Evolutionary conservation across 768 basidiomycete species (phyloP), one percentile per base, ranked within the genome.

Genomic region (Tephrocybe rancida): DNA sequence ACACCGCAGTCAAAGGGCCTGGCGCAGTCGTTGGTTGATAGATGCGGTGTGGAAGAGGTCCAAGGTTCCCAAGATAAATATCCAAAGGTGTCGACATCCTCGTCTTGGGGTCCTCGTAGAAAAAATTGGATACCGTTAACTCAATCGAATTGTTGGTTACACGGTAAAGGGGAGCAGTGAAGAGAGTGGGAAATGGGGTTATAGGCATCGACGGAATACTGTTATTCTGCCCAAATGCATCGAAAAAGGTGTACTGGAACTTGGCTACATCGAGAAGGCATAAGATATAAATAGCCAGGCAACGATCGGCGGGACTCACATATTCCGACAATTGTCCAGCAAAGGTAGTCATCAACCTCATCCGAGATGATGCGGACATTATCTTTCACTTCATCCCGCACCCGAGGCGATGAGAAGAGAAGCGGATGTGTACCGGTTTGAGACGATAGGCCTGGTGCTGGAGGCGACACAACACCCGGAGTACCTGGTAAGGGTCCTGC

Each of bases 281-380:
- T 50, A 26, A 34, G 50, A 46, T 3, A 52, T 55, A 25, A 43
- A 10, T 43, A 24, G 44, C 46, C 16, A 50, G 47, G 43, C 6
- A 19, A 46, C 25, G 44, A 42, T 24, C 44, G 50, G 54, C 44
- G 54, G 19, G 37, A 75, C 89, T 70, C 72, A 95, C 95, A 92
- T 48, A 96, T 95, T 34, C 95, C 92, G 59, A 94, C 92, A 61
- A 97, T 95, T 11, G 92, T 93, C 95, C 95, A 97, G 64, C 91
- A 93, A 52, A 95, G 74, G 75, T 93, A 95, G 66, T 97, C 95
- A 66, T 97, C 94, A 5, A 97, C 91, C 69, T 93, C 90, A 61
- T 96, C 94, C 21, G 84, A 87, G 50, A 92, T 83, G 27, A 85
- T 72, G 49, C 82, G 83, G 44, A 84, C 78, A 14, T 89, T 91